phyloP scores from a whole-genome alignment of 306 rosid species.

The Rosa chinensis region DNA sequence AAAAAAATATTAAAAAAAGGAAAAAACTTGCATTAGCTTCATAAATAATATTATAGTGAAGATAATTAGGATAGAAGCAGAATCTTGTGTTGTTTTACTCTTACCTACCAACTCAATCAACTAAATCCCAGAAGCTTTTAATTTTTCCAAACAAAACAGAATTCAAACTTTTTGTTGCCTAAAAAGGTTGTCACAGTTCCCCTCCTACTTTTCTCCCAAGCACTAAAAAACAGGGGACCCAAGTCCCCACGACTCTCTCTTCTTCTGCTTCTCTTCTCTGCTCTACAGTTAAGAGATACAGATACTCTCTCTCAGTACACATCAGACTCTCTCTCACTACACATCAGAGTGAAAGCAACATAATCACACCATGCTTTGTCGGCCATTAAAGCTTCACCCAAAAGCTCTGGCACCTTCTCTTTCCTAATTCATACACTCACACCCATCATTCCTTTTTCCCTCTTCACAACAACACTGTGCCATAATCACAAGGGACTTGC shows the following conservation, averaged over 20 bases:
- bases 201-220: not conserved
- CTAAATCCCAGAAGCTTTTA: not conserved
- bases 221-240: slow-evolving; percentile 25
- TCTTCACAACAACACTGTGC: not conserved
- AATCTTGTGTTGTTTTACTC: not conserved
- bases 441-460: slow-evolving; percentile 29
- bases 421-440: slow-evolving; percentile 20
- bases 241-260: slow-evolving; percentile 17
- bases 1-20: too few species aligned
- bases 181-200: slow-evolving; percentile 29
- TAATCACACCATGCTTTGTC: slow-evolving; percentile 69
- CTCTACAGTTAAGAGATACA: not conserved
- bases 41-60: not conserved
- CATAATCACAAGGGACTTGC: slow-evolving; percentile 6
- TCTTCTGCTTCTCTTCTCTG: slow-evolving; percentile 3
- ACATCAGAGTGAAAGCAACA: slow-evolving; percentile 30
- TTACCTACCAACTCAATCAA: not conserved
- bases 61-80: not conserved
- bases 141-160: not conserved
- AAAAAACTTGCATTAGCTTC: not conserved
- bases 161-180: slow-evolving; percentile 16
- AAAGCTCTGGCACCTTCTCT: slow-evolving; percentile 28
- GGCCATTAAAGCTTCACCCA: slow-evolving; percentile 63
- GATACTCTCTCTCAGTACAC: too few species aligned
- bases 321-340: not conserved